Conservation (phyloP, 352 stramenopile species). For the Phytophthora crassamura region DNA sequence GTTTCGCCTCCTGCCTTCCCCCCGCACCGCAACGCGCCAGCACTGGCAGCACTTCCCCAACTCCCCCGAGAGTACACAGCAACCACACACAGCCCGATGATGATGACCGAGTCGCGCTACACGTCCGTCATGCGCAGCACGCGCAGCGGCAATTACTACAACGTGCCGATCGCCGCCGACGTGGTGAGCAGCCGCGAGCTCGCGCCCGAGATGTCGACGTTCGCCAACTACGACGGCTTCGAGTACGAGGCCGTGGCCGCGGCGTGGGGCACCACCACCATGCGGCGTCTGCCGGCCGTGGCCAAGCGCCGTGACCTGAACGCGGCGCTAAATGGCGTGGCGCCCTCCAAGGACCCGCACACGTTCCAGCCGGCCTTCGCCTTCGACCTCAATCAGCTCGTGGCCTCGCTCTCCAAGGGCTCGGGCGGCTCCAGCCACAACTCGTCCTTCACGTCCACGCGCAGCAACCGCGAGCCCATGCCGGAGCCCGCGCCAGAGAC, state of each 20-base stretch:
- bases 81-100: constrained; percentile 9
- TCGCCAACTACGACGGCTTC: constrained; percentile 25
- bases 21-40: constrained; percentile 9
- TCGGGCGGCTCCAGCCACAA: constrained; percentile 32
- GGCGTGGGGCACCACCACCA: constrained; percentile 47
- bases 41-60: constrained; percentile 3
- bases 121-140: constrained; percentile 65
- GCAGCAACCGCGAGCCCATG: constrained; percentile 33
- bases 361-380: constrained; percentile 58
- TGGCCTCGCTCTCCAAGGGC: constrained; percentile 47
- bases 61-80: constrained; percentile 14
- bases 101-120: constrained; percentile 52
- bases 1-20: constrained; percentile 4
- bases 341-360: constrained; percentile 39
- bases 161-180: constrained; percentile 49
- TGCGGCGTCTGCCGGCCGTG: constrained; percentile 46
- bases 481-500: constrained; percentile 34
- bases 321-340: constrained; percentile 42
- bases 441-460: constrained; percentile 45
- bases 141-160: constrained; percentile 70
- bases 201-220: constrained; percentile 22
- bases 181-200: constrained; percentile 21
- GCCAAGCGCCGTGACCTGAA: constrained; percentile 49
- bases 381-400: constrained; percentile 65
- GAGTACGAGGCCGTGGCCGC: constrained; percentile 40